Conservation (phyloP, 345 rosid genomes). For the Citrus cavaleriei region DNA sequence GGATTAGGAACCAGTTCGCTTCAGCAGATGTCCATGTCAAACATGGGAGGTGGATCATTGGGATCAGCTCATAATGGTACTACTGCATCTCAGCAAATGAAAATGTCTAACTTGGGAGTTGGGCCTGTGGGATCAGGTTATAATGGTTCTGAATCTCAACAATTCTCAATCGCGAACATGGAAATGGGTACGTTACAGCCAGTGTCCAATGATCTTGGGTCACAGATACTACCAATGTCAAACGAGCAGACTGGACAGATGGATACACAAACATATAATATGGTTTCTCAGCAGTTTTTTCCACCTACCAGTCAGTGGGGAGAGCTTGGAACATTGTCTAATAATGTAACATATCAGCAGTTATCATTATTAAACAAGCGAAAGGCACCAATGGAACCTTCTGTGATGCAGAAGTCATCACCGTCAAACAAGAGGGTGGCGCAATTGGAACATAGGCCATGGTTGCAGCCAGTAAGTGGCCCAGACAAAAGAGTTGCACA, state of each 20-base stretch:
- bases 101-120: constrained; percentile 31
- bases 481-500: constrained; percentile 28
- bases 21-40: constrained; percentile 28
- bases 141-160: constrained; percentile 21
- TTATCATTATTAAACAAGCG: constrained; percentile 42
- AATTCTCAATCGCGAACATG: constrained; percentile 19
- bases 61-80: constrained; percentile 19
- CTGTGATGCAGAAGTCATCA: constrained; percentile 27
- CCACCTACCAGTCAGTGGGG: constrained; percentile 24
- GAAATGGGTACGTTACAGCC: constrained; percentile 20
- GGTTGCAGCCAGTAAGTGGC: constrained; percentile 57
- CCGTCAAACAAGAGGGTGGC: constrained; percentile 51
- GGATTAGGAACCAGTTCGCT: constrained; percentile 23
- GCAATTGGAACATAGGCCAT: constrained; percentile 71
- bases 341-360: constrained; percentile 34
- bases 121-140: constrained; percentile 28
- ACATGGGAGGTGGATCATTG: constrained; percentile 32
- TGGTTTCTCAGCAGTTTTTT: constrained; percentile 26
- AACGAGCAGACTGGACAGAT: constrained; percentile 20
- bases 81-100: constrained; percentile 21
- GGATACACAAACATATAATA: constrained; percentile 22
- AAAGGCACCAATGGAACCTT: constrained; percentile 48
- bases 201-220: constrained; percentile 7
- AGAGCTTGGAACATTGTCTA: constrained; percentile 28
- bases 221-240: constrained; percentile 21